A percentile compares a stretch with the other conserved stretches of the same genome.
These are phyloP conservation scores for Fragaria ananassa DNA, from an alignment of 306 rosid genomes.

Conservation along the genomic window DNA sequence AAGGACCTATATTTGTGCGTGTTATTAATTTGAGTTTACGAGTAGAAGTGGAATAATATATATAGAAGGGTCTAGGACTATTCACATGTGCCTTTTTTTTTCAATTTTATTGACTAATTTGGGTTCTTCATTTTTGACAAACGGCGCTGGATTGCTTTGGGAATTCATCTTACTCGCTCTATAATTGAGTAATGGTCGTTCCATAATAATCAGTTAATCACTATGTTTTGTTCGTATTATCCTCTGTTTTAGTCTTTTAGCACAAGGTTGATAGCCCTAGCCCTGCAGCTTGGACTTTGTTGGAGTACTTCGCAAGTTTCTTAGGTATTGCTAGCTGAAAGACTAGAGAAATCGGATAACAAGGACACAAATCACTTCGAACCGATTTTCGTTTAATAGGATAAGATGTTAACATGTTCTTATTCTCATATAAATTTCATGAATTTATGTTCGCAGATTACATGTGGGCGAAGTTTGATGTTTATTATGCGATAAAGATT, in stretches of 20 bases:
- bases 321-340: neutral
- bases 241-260: neutral
- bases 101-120: conserved; percentile 5
- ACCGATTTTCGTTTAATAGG: neutral
- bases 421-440: too few relatives aligned
- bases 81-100: neutral
- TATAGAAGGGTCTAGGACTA: neutral
- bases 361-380: neutral
- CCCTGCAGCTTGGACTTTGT: neutral
- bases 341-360: neutral
- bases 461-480: too few relatives aligned
- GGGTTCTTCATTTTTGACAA: neutral
- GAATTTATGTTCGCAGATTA: too few relatives aligned
- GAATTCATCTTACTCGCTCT: neutral
- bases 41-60: neutral
- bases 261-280: neutral
- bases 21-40: neutral
- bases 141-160: neutral
- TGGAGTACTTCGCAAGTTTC: neutral
- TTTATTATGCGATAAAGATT: too few relatives aligned
- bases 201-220: neutral
- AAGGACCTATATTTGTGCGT: neutral
- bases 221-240: neutral
- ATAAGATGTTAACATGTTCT: too few relatives aligned
- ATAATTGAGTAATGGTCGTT: neutral